phyloP scores from a whole-genome alignment of 352 stramenopile genomes.

The Phytopythium litorale region DNA sequence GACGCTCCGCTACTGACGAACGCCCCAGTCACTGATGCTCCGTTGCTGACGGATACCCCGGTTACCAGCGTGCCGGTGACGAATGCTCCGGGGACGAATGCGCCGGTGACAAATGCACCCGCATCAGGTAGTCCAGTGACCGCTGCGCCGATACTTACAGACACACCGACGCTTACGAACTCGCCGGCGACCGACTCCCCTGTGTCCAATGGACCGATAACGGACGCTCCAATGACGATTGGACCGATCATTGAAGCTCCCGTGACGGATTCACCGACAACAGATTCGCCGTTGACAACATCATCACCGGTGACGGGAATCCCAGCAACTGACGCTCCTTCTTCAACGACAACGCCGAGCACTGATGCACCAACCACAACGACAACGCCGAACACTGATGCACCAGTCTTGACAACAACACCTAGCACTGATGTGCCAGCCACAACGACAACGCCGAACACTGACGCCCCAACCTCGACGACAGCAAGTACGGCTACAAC shows the following conservation, averaged over 20 bases:
- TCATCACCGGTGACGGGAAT: neutral
- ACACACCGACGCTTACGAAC: too few relatives aligned
- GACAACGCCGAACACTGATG: neutral
- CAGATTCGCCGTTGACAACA: neutral
- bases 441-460: neutral
- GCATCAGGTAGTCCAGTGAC: neutral
- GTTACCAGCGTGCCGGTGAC: neutral
- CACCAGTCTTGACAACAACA: neutral
- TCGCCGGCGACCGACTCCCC: neutral
- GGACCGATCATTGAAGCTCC: neutral
- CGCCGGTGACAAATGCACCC: neutral
- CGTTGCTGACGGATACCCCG: neutral
- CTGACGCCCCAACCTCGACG: conserved; percentile 8
- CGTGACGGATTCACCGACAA: neutral
- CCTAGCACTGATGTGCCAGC: neutral
- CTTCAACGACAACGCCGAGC: neutral
- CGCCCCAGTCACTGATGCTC: neutral
- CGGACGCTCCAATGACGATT: neutral
- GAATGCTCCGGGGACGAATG: neutral
- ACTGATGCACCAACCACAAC: neutral
- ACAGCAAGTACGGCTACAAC: conserved; percentile 7
- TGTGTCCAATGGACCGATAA: neutral
- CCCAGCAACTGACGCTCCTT: neutral
- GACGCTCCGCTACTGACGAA: neutral
- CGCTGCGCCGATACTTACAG: neutral